Evolutionary conservation across 306 rosid genomes (phyloP).

Genomic region (Hylodesmum podocarpum): DNA sequence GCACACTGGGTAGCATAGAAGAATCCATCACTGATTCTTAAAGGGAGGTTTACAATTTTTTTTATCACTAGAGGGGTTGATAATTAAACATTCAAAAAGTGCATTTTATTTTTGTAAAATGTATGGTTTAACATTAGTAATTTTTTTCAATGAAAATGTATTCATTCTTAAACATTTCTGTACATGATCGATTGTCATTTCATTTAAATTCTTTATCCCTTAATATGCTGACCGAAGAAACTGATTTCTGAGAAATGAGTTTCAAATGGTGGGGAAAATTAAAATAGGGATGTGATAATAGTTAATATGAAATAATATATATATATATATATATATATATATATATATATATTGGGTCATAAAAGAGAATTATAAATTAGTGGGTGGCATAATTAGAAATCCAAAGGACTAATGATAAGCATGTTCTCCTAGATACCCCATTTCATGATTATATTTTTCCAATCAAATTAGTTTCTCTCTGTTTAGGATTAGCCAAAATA

Average conservation of each 20-base stretch:
- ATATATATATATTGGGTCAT: not conserved
- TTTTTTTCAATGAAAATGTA: not conserved
- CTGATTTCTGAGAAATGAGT: constrained; percentile 27
- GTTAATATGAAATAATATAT: not conserved
- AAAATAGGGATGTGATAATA: not conserved
- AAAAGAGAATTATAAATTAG: constrained; percentile 23
- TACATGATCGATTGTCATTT: not conserved
- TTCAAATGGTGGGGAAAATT: constrained; percentile 33
- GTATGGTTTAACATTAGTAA: not conserved
- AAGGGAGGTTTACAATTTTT: not conserved
- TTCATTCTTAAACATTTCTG: not conserved
- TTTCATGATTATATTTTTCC: constrained; percentile 51
- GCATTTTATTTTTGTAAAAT: not conserved
- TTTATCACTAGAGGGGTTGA: too few relatives aligned
- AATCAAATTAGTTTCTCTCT: constrained; percentile 44
- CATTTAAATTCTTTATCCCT: not conserved
- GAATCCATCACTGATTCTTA: constrained; percentile 39
- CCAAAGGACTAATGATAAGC: constrained; percentile 51
- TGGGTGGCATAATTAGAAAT: constrained; percentile 60
- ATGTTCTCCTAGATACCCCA: constrained; percentile 59
- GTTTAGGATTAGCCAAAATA: constrained; percentile 33
- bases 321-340: not conserved
- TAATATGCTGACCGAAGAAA: not conserved
- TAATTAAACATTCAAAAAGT: constrained; percentile 12
- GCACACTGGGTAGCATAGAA: constrained; percentile 22